phyloP scores from a whole-genome alignment of 345 rosid species.

The Rhizophora mangle region DNA sequence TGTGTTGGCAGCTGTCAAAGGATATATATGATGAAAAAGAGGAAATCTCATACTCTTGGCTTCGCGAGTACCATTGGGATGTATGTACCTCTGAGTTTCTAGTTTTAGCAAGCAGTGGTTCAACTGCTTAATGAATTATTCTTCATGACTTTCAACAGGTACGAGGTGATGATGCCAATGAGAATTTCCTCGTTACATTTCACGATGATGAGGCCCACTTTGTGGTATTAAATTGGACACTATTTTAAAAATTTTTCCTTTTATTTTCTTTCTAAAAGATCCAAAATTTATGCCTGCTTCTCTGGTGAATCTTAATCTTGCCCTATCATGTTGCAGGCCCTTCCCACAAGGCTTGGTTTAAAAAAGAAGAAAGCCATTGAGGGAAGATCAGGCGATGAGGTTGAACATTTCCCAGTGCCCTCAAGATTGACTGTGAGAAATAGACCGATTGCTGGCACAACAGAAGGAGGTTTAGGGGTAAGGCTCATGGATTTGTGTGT shows the following conservation, averaged over 20 bases:
- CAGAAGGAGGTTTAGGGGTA: slow-evolving; percentile 79
- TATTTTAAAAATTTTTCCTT: neutral
- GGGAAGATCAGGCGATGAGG: slow-evolving; percentile 78
- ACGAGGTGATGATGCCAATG: slow-evolving; percentile 64
- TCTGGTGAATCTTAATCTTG: slow-evolving; percentile 7
- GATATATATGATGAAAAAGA: slow-evolving; percentile 74
- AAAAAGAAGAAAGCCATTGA: slow-evolving; percentile 82
- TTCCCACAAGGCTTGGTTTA: slow-evolving; percentile 75
- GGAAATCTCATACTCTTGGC: slow-evolving; percentile 80
- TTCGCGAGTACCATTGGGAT: slow-evolving; percentile 93
- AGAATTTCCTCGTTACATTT: slow-evolving; percentile 77
- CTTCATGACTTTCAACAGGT: slow-evolving; percentile 43
- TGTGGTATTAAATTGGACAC: slow-evolving; percentile 48
- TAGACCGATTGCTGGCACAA: slow-evolving; percentile 50
- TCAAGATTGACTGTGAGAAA: slow-evolving; percentile 70
- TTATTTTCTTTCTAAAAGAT: neutral
- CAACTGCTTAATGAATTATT: slow-evolving; percentile 11
- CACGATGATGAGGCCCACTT: slow-evolving; percentile 72
- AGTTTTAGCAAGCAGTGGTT: neutral
- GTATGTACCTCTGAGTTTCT: slow-evolving; percentile 46
- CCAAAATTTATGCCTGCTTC: neutral
- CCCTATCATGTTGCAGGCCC: slow-evolving; percentile 54
- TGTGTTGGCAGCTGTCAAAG: slow-evolving; percentile 60
- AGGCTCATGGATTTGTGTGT: slow-evolving; percentile 12
- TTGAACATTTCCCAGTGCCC: slow-evolving; percentile 84